phyloP scores from a whole-genome alignment of 2,329 filamentous ascomycete species.

The Didymella glomerata region DNA sequence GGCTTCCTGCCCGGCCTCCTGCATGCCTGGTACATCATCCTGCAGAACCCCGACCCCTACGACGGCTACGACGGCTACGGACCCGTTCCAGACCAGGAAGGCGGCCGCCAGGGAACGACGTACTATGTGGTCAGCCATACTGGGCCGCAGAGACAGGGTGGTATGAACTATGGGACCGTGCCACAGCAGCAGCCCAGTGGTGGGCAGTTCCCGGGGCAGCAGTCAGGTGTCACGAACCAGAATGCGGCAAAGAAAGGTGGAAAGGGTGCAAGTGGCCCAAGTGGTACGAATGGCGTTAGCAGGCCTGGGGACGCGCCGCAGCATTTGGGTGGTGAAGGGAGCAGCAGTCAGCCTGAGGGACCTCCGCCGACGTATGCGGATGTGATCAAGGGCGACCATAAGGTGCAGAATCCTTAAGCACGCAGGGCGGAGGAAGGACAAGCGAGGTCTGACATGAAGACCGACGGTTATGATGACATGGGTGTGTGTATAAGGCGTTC shows the following conservation, averaged over 20 bases:
- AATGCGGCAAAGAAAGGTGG: slow-evolving; percentile 28
- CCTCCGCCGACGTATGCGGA: slow-evolving; percentile 87
- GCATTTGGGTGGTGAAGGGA: slow-evolving; percentile 36
- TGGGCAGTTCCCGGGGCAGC: slow-evolving; percentile 55
- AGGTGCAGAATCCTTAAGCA: slow-evolving; percentile 72
- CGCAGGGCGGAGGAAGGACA: no score
- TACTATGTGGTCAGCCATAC: slow-evolving; percentile 42
- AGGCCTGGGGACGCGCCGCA: slow-evolving; percentile 22
- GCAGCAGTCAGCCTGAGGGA: slow-evolving; percentile 51
- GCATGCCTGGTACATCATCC: slow-evolving; percentile 98
- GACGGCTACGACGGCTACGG: slow-evolving; percentile 71
- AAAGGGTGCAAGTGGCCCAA: slow-evolving; percentile 22
- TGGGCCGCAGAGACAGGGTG: slow-evolving; percentile 50
- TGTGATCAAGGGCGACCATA: slow-evolving; percentile 88
- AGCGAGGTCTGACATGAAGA: no score
- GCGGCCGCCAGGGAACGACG: slow-evolving; percentile 45
- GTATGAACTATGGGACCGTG: slow-evolving; percentile 54
- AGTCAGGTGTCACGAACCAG: slow-evolving; percentile 47
- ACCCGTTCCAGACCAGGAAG: slow-evolving; percentile 62
- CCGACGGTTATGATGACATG: not conserved
- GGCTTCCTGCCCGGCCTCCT: slow-evolving; percentile 79
- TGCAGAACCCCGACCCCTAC: slow-evolving; percentile 79
- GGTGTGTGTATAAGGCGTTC: not conserved
- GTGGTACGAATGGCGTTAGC: not conserved
- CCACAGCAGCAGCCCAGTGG: slow-evolving; percentile 43